These are phyloP conservation scores for Bathelium albidoporum DNA, from an alignment of 495 filamentous ascomycete species.

Conservation along the genomic window DNA sequence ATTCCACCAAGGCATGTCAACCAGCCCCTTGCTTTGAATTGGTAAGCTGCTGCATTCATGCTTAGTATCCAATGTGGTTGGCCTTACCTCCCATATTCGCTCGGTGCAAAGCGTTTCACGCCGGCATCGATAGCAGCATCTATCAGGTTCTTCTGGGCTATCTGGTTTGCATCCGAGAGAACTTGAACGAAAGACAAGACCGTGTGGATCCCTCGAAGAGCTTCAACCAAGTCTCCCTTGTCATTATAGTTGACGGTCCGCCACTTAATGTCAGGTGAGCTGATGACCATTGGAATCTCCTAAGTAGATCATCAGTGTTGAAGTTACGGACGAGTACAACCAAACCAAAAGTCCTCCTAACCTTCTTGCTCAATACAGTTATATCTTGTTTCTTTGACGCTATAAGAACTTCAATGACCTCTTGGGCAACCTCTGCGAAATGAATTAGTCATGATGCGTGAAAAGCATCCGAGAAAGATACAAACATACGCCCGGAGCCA, in stretches of 20 bases:
- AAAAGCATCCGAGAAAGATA: background rate
- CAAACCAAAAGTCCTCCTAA: conserved; percentile 12
- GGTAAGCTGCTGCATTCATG: background rate
- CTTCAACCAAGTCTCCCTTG: conserved; percentile 25
- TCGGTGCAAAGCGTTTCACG: conserved; percentile 23
- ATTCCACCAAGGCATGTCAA: conserved; percentile 36
- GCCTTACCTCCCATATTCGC: conserved; percentile 23
- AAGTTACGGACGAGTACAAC: conserved; percentile 2
- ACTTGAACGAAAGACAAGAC: conserved; percentile 43
- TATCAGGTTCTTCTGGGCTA: conserved; percentile 18
- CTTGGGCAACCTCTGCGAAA: conserved; percentile 39
- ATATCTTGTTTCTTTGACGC: conserved; percentile 44
- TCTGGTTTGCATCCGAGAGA: conserved; percentile 11
- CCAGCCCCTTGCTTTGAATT: conserved; percentile 15
- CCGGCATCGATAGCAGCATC: conserved; percentile 17
- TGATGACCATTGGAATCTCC: conserved; percentile 16
- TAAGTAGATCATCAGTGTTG: conserved; percentile 7
- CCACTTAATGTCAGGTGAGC: conserved; percentile 27
- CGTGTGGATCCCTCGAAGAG: conserved; percentile 42
- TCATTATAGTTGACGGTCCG: conserved; percentile 38
- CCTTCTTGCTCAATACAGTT: conserved; percentile 38
- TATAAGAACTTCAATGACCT: conserved; percentile 45
- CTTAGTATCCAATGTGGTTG: background rate
- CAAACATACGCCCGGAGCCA: conserved; percentile 39
- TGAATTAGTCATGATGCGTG: background rate